Evolutionary conservation across 768 basidiomycete genomes (phyloP).

Genomic region (Leccinellum rugosiceps): DNA sequence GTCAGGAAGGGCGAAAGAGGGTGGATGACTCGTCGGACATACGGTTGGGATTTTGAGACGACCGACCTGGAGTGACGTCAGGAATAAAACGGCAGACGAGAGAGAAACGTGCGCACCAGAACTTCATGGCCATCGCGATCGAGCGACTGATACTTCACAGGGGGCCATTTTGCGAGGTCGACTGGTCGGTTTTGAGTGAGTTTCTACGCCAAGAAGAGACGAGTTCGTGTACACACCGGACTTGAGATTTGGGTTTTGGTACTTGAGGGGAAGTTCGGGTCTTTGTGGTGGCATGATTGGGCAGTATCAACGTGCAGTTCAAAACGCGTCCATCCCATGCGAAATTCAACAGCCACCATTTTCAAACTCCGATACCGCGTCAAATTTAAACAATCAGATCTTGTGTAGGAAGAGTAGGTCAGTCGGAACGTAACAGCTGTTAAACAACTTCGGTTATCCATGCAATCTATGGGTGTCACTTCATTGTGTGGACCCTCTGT

Average conservation of each 20-base stretch:
- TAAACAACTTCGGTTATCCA: too few species aligned
- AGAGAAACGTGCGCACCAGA: conserved; percentile 48
- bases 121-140: conserved; percentile 85
- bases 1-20: conserved; percentile 14
- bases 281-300: conserved; percentile 35
- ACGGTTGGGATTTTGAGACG: conserved; percentile 89
- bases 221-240: too few species aligned
- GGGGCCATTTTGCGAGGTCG: conserved; percentile 49
- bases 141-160: conserved; percentile 90
- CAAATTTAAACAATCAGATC: too few species aligned
- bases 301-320: conserved; percentile 26
- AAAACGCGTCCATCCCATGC: conserved; percentile 31
- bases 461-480: too few species aligned
- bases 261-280: conserved; percentile 49
- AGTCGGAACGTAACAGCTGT: too few species aligned
- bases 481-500: too few species aligned
- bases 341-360: conserved; percentile 31
- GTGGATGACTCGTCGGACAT: conserved; percentile 28
- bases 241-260: conserved; percentile 51
- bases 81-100: background rate
- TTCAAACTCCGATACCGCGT: conserved; percentile 33
- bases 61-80: conserved; percentile 60
- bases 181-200: too few species aligned
- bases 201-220: too few species aligned
- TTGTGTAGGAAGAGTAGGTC: too few species aligned